Evolutionary conservation across 1,284 basidiomycete species (phyloP), one percentile per base, ranked within the genome.

Genomic region (Clitocybe nebularis): DNA sequence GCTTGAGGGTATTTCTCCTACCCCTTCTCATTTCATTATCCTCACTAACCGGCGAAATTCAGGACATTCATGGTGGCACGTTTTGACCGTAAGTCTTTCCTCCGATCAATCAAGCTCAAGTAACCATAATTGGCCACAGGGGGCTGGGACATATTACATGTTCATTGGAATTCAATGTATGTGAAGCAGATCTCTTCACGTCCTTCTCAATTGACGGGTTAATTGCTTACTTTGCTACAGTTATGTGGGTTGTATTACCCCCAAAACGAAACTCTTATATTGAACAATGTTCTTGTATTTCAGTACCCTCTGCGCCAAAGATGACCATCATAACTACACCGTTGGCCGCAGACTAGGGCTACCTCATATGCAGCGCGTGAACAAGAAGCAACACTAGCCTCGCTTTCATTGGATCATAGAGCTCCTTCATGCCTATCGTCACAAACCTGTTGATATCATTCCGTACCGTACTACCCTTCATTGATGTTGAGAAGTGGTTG

Each of bases 31-130:
- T 21, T 32, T 11, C 11, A 28, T n/a, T 30, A 8, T 14, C 19
- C 13, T 29, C n/a, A 19, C 8, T 22, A 13, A 25, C 10, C 14
- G 10, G 5, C 13, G 13, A 30, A 32, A 32, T 43, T 7, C 34
- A 79, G 78, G 79, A 6, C 81, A 85, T 53, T 74, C 80, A 1
- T 84, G 82, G 82, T 85, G 82, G 81, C 81, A 85, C 60, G 52
- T 83, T 13, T 62, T 84, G n/a, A 82, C 80, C 8, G 77, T 78
- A 45, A 43, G 68, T 50, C 11, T 24, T 28, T 17, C 6, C 7
- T 17, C 6, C 23, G 20, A n/a, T 28, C 25, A 4, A 22, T 40
- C 8, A 45, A 41, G 36, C 40, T 44, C 23, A 47, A 36, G 24
- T 37, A 29, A 45, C n/a, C n/a, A 19, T 41, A 10, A 19, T 19